Base-by-base conservation (phyloP, 306 rosid genomes). In the apple (Malus domestica) region DNA sequence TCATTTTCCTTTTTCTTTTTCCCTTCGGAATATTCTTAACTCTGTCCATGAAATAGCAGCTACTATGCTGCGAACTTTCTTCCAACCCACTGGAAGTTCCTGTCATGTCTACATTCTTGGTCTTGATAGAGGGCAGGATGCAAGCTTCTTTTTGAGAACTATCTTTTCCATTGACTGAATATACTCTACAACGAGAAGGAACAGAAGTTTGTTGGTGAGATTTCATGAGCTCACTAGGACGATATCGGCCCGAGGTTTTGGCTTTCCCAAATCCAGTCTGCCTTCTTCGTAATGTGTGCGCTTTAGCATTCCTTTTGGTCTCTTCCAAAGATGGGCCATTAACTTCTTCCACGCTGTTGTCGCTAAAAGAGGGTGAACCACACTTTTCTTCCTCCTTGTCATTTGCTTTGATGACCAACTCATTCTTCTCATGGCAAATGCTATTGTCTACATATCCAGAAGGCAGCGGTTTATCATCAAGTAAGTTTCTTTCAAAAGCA, bases 401-500 rank as follows among this genome's bases (percentile, higher is more conserved):
- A 44, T 51, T 69, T 42, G 33, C 83, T 81, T 80, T 80, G 75
- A 66, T 33, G 38, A 57, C 70, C 42, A 80, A 73, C 80, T 84
- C 86, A 8, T 79, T 76, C 77, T 76, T 84, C 55, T 69, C 4
- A 2, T 71, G 78, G 54, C 33, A 78, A 66, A 76, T 68, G 62
- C 67, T 75, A 74, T 58, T 81, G 73, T 57, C 76, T 23, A 66
- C 85, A 66, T 71, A 81, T 76, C 32, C 79, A 76, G 75, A 66
- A 54, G 57, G 68, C 67, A 82, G 76, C 66, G 86, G n/a, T 42
- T 86, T 80, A 58, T 80, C 86, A 85, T 83, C 87, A 73, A 83
- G 72, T 69, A 80, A 84, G 62, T 82, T 89, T 79, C 92, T 86
- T 80, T 90, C 97, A 75, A 82, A 87, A 20, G 99, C 97, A 76